Base-by-base conservation (phyloP, 2,329 filamentous ascomycete species). In the Lachnum nothofagi region DNA sequence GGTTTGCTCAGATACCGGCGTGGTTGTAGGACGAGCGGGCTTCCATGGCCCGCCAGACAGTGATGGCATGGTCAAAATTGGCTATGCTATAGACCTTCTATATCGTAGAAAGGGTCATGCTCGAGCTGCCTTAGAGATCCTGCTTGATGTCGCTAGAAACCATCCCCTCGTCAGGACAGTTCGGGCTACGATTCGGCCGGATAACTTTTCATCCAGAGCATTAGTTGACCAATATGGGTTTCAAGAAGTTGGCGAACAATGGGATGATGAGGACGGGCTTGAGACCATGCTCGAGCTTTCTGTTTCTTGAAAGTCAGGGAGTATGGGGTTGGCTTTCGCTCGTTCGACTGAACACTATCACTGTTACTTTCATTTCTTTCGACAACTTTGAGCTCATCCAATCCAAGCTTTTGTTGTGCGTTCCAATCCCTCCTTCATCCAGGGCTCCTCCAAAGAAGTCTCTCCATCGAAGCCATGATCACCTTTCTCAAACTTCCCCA, bases 391-490 rank as follows among this genome's bases (percentile, higher is more conserved):
- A 34, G n/a, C 5, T 16, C 44, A 52, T 4, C 44, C 38, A 48
- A 55, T 48, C 57, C 57, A 59, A 22, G 44, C 47, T 20, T 50
- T 46, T 5, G 51, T 56, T 5, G 56, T 34, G 24, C 34, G 37
- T 5, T 10, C 41, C 25, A 58, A 44, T 3, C 54, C 54, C 5
- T 53, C 44, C 35, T 55, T 49, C 51, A 59, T 37, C 54, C 56
- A 60, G 1, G 46, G 42, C 12, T 47, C 49, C 22, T 57, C 54
- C 17, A 59, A 31, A 5, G 25, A 41, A 8, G 46, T 44, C 17
- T 41, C 46, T 17, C 17, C 25, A 53, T 56, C 57, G 52, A 53
- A 49, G 2, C 51, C 53, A 49, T 55, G 55, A 8, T 57, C 53
- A 4, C 31, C 42, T 9, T 37, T 24, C n/a, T 22, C 29, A 12